A percentile compares a stretch with the other conserved stretches of the same genome.
These are phyloP conservation scores for Cladosporium sp. DNA, from an alignment of 2,329 filamentous ascomycete species.

Conservation along the genomic window DNA sequence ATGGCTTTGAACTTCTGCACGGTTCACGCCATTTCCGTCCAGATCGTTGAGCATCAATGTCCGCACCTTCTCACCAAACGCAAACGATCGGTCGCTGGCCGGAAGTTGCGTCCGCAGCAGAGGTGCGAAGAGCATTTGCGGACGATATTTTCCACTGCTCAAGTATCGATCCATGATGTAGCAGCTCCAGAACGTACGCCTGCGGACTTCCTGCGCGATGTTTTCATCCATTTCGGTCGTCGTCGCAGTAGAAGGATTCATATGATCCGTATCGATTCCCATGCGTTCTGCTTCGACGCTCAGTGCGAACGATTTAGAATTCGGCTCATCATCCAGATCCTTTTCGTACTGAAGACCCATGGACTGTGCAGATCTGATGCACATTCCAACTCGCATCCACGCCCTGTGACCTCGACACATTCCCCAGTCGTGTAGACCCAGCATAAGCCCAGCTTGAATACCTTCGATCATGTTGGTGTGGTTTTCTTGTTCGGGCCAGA, in stretches of 20 bases:
- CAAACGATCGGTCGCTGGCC: conserved; percentile 66
- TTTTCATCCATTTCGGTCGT: conserved; percentile 44
- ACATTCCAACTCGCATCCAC: conserved; percentile 66
- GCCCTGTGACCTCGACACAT: conserved; percentile 63
- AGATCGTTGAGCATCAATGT: conserved; percentile 53
- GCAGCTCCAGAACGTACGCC: conserved; percentile 74
- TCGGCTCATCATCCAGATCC: conserved; percentile 40
- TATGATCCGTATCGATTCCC: conserved; percentile 29
- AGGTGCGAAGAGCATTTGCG: conserved; percentile 60
- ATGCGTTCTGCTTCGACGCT: conserved; percentile 43
- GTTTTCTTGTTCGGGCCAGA: conserved; percentile 42
- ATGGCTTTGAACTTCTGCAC: conserved; percentile 45
- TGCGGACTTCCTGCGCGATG: conserved; percentile 63
- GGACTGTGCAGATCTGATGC: conserved; percentile 62
- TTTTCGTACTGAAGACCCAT: conserved; percentile 64
- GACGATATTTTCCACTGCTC: conserved; percentile 63
- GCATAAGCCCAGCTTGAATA: conserved; percentile 69
- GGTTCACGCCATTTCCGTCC: conserved; percentile 37
- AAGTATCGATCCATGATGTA: conserved; percentile 72
- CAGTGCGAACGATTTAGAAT: conserved; percentile 41
- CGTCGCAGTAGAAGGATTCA: conserved; percentile 28
- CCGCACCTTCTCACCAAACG: conserved; percentile 61
- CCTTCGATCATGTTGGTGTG: conserved; percentile 61
- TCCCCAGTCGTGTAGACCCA: conserved; percentile 72
- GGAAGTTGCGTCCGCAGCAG: conserved; percentile 68